These are phyloP conservation scores for Phytophthora capsici DNA, from an alignment of 352 stramenopile species.

Conservation along the genomic window DNA sequence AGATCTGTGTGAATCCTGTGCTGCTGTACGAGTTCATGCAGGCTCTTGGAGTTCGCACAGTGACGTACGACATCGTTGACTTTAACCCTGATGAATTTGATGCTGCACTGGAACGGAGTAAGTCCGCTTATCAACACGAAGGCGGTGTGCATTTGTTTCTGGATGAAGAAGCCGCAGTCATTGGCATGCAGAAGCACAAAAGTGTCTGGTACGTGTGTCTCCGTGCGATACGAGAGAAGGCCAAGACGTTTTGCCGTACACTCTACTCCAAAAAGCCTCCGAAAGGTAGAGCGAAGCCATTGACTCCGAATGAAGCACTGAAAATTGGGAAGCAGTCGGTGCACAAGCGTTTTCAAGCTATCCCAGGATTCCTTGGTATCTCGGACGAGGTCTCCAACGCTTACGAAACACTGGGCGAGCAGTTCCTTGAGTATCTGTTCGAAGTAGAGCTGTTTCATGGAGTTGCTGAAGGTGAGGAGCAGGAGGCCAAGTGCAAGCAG, in stretches of 20 bases:
- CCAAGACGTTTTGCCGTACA: conserved; percentile 64
- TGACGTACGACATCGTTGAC: conserved; percentile 59
- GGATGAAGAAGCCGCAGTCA: conserved; percentile 61
- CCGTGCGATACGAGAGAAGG: conserved; percentile 87
- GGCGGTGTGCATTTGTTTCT: conserved; percentile 79
- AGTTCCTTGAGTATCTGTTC: conserved; percentile 70
- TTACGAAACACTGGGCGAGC: conserved; percentile 60
- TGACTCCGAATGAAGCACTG: conserved; percentile 27
- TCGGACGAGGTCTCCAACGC: conserved; percentile 39
- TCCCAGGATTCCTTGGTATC: conserved; percentile 61
- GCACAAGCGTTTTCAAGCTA: conserved; percentile 60
- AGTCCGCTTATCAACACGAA: conserved; percentile 67
- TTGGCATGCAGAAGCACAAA: conserved; percentile 87
- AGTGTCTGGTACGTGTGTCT: conserved; percentile 88
- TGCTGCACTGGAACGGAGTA: conserved; percentile 48
- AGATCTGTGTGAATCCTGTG: conserved; percentile 84
- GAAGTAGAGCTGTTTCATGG: conserved; percentile 43
- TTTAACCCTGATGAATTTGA: conserved; percentile 46
- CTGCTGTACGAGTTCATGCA: conserved; percentile 69
- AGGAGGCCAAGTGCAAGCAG: conserved; percentile 44
- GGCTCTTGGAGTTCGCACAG: conserved; percentile 61
- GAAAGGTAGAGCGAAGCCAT: conserved; percentile 21
- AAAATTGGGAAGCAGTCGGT: conserved; percentile 40
- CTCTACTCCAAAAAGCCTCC: conserved; percentile 39
- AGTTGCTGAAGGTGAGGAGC: conserved; percentile 17